Evolutionary conservation across 83 land plant species (phyloP).

Genomic region (Thuja plicata): DNA sequence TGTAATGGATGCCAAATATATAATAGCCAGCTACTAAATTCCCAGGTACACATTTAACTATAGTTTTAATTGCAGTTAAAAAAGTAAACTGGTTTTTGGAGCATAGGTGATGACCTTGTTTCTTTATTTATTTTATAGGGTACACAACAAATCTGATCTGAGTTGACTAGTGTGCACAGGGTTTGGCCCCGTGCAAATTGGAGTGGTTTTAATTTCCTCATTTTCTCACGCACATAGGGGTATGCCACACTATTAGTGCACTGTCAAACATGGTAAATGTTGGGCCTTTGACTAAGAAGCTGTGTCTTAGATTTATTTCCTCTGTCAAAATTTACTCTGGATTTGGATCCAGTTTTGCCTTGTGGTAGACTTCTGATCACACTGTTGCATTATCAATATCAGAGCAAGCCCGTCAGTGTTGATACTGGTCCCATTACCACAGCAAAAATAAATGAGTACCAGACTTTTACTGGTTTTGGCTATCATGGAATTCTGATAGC

Average conservation of each 20-base stretch:
- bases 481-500: no score
- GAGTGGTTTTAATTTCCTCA: not conserved
- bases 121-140: not conserved
- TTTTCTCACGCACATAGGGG: not conserved
- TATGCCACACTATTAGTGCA: not conserved
- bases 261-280: not conserved
- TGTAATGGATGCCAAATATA: not conserved
- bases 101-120: not conserved
- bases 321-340: not conserved
- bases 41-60: not conserved
- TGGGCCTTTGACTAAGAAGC: not conserved
- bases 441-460: not conserved
- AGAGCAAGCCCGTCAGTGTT: not conserved
- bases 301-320: not conserved
- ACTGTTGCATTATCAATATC: not conserved
- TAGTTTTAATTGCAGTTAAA: not conserved
- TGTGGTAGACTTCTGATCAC: not conserved
- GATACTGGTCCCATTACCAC: not conserved
- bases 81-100: not conserved
- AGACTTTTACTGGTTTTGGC: no score
- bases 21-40: not conserved
- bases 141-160: not conserved
- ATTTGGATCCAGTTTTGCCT: not conserved
- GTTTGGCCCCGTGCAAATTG: not conserved
- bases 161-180: not conserved